A percentile compares a stretch with the other conserved stretches of the same genome.
phyloP scores from a whole-genome alignment of 192 early-diverging fungal species.

The Phlyctochytrium bullatum region DNA sequence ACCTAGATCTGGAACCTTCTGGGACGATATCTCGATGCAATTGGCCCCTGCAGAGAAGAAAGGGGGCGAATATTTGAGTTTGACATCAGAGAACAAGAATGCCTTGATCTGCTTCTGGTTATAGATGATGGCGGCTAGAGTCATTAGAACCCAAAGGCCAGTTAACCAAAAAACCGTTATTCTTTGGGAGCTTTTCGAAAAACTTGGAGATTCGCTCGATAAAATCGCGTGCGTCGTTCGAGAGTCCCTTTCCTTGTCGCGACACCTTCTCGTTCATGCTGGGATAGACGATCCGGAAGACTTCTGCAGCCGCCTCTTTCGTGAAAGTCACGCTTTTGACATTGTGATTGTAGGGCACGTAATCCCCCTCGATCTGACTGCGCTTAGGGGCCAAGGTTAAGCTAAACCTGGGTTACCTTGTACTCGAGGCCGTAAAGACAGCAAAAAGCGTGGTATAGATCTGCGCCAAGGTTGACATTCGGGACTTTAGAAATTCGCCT shows the following conservation, averaged over 20 bases:
- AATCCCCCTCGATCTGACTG: slow-evolving; percentile 11
- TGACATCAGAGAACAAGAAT: not conserved
- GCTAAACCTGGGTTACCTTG: slow-evolving; percentile 7
- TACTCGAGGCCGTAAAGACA: slow-evolving; percentile 17
- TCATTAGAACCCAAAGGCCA: not conserved
- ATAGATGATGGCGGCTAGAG: not conserved
- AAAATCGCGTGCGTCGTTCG: slow-evolving; percentile 15
- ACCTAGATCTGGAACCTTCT: not conserved
- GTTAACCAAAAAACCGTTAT: slow-evolving; percentile 1
- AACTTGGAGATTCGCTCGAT: slow-evolving; percentile 11
- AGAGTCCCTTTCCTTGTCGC: slow-evolving; percentile 3
- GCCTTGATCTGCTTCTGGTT: not conserved
- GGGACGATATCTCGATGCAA: slow-evolving; percentile 3
- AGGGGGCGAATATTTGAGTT: too few species aligned
- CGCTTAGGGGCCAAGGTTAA: not conserved
- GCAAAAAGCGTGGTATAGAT: slow-evolving; percentile 22
- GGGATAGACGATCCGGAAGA: slow-evolving; percentile 4
- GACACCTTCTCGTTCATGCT: slow-evolving; percentile 8
- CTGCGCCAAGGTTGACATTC: slow-evolving; percentile 8
- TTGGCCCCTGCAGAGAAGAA: too few species aligned
- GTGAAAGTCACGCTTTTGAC: not conserved
- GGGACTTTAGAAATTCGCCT: not conserved
- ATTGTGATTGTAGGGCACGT: slow-evolving; percentile 12
- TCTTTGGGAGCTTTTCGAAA: slow-evolving; percentile 18
- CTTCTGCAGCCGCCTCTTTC: slow-evolving; percentile 7